These are phyloP conservation scores for Penicillium macrosclerotiorum DNA, from an alignment of 495 filamentous ascomycete species.

Conservation along the genomic window DNA sequence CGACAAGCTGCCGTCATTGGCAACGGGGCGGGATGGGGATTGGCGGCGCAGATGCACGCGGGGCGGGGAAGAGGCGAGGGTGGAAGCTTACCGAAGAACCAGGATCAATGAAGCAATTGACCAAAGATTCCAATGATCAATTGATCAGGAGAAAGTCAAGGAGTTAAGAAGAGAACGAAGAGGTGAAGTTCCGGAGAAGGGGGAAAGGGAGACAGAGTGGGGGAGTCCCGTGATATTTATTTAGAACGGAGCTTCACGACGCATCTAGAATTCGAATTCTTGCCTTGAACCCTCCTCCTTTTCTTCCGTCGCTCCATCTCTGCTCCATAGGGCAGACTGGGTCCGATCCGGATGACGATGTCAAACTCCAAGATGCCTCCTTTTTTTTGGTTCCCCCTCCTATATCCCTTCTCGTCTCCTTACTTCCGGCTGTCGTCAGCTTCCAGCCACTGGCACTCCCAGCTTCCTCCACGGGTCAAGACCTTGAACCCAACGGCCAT, in stretches of 20 bases:
- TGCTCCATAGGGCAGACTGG: too few relatives aligned
- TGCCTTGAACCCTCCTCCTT: too few relatives aligned
- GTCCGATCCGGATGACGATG: not conserved
- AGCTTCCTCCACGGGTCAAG: constrained; percentile 8
- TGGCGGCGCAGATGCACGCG: constrained; percentile 1
- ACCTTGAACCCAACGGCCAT: constrained; percentile 6
- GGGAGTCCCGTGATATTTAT: constrained; percentile 25
- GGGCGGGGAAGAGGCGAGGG: not conserved
- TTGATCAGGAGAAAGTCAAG: constrained; percentile 4
- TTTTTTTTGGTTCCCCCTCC: not conserved
- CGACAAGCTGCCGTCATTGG: constrained; percentile 40
- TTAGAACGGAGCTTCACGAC: too few relatives aligned
- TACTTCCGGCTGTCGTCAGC: constrained; percentile 10
- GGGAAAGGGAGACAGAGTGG: constrained; percentile 13
- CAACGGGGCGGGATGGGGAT: constrained; percentile 6
- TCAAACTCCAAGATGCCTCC: not conserved
- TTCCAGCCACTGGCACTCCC: constrained; percentile 10
- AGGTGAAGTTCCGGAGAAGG: too few relatives aligned
- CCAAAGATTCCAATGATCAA: not conserved
- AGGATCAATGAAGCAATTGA: too few relatives aligned
- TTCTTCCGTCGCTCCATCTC: too few relatives aligned
- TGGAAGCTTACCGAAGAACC: too few relatives aligned
- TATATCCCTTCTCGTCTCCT: not conserved
- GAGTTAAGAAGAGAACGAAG: constrained; percentile 3
- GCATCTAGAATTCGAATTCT: too few relatives aligned